Base-by-base conservation (phyloP, 306 rosid genomes). In the Rosa persica region DNA sequence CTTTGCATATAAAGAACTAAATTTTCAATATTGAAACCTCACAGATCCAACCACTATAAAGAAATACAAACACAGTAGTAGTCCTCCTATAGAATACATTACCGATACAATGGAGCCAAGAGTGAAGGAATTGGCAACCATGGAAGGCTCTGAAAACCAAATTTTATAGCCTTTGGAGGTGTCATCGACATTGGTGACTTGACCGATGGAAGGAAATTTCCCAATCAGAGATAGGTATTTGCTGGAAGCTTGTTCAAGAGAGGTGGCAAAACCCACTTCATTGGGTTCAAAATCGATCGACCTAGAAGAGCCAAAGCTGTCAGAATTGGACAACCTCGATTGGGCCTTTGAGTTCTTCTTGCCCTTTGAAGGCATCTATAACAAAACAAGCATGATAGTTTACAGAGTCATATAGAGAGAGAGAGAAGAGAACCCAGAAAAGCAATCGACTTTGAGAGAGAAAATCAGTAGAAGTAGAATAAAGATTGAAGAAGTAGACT, bases 61-160 rank as follows among this genome's bases (percentile, higher is more conserved):
- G 30, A 27, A 27, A 27, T 27, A 27, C 30, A 27, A 27, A 27
- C 30, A 27, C 30, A 27, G 30, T 27, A 27, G 30, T 42, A 64
- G 2, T 30, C 42, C 10, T 64, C 11, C 6, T 1, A 60, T 6
- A 64, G 67, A 12, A 27, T 27, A 73, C 25, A 40, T 83, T 92
- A 94, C 96, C 83, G 94, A 94, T 11, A 89, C 97, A 13, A 88
- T 25, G 60, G 96, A 84, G 57, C 90, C 96, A 3, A 89, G 91
- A 19, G 83, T n/a, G 51, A 94, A 79, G 40, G 83, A 84, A 76
- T 81, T 83, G 9, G 94, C 67, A 75, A 89, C 80, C 96, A 94
- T 92, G 74, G 90, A 80, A 60, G 93, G 61, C 67, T 88, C 90
- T 4, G 97, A 94, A 10, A 94, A 91, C 94, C 96, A 94, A 67